Evolutionary conservation across 371 early-diverging fungal genomes (phyloP).

Genomic region (Conidiobolus incongruus): DNA sequence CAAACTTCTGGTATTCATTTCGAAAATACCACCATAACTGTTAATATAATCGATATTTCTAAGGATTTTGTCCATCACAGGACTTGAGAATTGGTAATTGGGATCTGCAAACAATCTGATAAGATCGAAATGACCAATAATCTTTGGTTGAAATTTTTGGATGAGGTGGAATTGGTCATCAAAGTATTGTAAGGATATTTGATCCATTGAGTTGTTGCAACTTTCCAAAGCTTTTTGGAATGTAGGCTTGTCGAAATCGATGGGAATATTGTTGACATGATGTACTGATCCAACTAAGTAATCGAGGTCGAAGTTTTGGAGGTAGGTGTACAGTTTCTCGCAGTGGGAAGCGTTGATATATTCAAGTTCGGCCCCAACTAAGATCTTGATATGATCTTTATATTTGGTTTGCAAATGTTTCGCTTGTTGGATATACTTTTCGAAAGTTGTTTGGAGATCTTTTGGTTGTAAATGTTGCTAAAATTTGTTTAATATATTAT

Average conservation of each 20-base stretch:
- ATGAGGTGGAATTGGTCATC: conserved; percentile 68
- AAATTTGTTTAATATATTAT: too few species aligned
- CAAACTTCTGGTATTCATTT: conserved; percentile 81
- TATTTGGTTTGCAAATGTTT: conserved; percentile 35
- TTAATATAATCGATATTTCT: conserved; percentile 67
- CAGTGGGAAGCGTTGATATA: conserved; percentile 23
- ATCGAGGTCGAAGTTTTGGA: conserved; percentile 18
- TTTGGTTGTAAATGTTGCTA: conserved; percentile 33
- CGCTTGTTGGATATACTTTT: conserved; percentile 39
- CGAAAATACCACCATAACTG: conserved; percentile 66
- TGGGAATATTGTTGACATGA: conserved; percentile 53
- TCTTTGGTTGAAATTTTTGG: conserved; percentile 32
- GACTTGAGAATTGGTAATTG: conserved; percentile 8
- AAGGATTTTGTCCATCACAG: conserved; percentile 31
- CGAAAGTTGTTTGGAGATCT: conserved; percentile 27
- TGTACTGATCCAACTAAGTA: conserved; percentile 90
- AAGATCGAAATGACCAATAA: conserved; percentile 88
- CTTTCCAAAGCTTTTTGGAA: conserved; percentile 22
- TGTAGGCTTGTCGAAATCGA: conserved; percentile 51
- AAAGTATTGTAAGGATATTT: conserved; percentile 41
- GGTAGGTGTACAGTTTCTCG: conserved; percentile 6
- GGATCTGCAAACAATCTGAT: conserved; percentile 40
- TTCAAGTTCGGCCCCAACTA: conserved; percentile 86
- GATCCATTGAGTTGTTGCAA: conserved; percentile 3
- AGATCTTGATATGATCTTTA: conserved; percentile 25